Conservation (phyloP, 106 monocot genomes). For the Hemerocallis citrina region DNA sequence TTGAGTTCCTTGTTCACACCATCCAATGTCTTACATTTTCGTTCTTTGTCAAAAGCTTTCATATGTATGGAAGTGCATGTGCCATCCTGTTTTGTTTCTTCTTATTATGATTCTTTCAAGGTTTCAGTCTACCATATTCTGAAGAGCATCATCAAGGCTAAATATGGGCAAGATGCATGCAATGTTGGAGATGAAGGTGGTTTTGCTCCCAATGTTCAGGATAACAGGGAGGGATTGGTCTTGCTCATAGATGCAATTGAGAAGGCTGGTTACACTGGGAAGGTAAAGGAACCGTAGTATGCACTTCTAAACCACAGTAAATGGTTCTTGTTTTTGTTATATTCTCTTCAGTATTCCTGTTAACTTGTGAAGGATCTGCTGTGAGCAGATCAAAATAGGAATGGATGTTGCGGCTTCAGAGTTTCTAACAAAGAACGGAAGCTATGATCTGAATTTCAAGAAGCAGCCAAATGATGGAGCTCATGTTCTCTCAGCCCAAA, state of each 20-base stretch:
- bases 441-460: slow-evolving; percentile 87
- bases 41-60: background rate
- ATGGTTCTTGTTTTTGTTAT: background rate
- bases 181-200: slow-evolving; percentile 99
- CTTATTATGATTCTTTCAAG: slow-evolving; percentile 1
- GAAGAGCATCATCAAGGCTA: slow-evolving; percentile 93
- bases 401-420: slow-evolving; percentile 99
- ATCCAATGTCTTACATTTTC: background rate
- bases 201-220: slow-evolving; percentile 96
- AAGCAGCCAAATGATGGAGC: slow-evolving; percentile 92
- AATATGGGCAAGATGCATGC: slow-evolving; percentile 99
- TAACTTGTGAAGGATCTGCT: background rate
- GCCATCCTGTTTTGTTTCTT: background rate
- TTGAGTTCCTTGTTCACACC: background rate
- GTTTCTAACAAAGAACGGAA: slow-evolving; percentile 78
- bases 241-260: slow-evolving; percentile 91
- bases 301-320: background rate
- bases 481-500: slow-evolving; percentile 54
- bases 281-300: slow-evolving; percentile 39
- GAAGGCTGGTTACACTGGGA: slow-evolving; percentile 91
- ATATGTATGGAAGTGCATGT: background rate
- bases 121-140: slow-evolving; percentile 76
- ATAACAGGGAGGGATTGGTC: slow-evolving; percentile 86
- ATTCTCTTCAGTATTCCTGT: background rate
- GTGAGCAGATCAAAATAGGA: slow-evolving; percentile 85